phyloP scores from a whole-genome alignment of 345 rosid genomes.

The Pseudoturritis turrita region DNA sequence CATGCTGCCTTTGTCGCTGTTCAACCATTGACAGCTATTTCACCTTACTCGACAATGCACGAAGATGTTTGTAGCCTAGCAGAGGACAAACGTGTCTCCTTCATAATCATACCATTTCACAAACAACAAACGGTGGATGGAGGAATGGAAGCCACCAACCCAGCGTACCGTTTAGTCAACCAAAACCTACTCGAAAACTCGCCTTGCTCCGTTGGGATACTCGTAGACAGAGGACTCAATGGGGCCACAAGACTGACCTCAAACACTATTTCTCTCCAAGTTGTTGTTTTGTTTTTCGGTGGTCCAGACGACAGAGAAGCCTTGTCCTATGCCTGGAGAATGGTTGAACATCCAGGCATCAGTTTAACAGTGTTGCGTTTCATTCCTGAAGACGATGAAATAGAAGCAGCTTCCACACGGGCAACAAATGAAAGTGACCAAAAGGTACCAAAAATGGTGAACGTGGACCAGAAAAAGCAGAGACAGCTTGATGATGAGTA shows the following conservation, averaged over 20 bases:
- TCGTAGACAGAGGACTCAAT: slow-evolving; percentile 77
- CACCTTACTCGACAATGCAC: slow-evolving; percentile 94
- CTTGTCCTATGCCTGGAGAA: slow-evolving; percentile 75
- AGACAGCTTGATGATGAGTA: slow-evolving; percentile 55
- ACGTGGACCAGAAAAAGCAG: slow-evolving; percentile 34
- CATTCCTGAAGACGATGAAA: slow-evolving; percentile 41
- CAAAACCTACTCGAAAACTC: slow-evolving; percentile 68
- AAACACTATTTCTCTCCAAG: slow-evolving; percentile 53
- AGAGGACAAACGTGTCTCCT: slow-evolving; percentile 76
- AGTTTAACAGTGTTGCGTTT: slow-evolving; percentile 60
- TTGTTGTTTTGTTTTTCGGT: slow-evolving; percentile 74
- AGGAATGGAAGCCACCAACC: slow-evolving; percentile 92
- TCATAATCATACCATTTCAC: slow-evolving; percentile 85
- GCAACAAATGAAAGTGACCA: slow-evolving; percentile 3
- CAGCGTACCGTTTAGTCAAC: slow-evolving; percentile 70
- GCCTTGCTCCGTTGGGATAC: slow-evolving; percentile 89
- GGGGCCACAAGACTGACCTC: slow-evolving; percentile 51
- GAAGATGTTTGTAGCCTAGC: slow-evolving; percentile 86
- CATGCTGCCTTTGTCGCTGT: slow-evolving; percentile 51
- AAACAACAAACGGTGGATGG: slow-evolving; percentile 94
- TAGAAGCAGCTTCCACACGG: not conserved
- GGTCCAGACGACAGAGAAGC: slow-evolving; percentile 93
- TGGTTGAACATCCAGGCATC: slow-evolving; percentile 66
- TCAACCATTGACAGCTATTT: slow-evolving; percentile 86
- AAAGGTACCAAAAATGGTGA: slow-evolving; percentile 8